Evolutionary conservation across 2,329 filamentous ascomycete genomes (phyloP), one percentile per base, ranked within the genome.

Genomic region (Ascochyta pisi): DNA sequence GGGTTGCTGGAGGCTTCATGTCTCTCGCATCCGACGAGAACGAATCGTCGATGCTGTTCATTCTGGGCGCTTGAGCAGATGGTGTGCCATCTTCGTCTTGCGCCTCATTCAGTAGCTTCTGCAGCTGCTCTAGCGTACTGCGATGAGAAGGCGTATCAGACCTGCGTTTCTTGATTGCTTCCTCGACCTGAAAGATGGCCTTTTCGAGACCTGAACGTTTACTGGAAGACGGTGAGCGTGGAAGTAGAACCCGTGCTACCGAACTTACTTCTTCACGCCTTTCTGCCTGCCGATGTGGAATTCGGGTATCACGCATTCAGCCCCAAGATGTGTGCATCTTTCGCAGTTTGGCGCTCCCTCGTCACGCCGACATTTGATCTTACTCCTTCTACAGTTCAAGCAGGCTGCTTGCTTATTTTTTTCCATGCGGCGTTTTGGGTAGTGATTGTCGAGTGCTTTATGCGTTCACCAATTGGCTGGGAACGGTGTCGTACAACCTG

Each of bases 151-250:
- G 53, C 16, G 58, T 54, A 42, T 71, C 69, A 4, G 68, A 56
- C 44, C 64, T 73, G 13, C 70, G 68, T 55, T 69, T 74, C 54
- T 70, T 74, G 46, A 75, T 68, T 8, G 88, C 89, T 71, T 91
- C 86, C 67, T 91, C 87, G 57, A 92, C 88, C 68, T 90, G 88
- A 66, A 85, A 86, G 19, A 92, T 82, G 3, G 89, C 89, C 75
- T 91, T 91, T 60, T 91, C 89, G 27, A 91, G 77, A 0, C 89
- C 89, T 15, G 86, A 88, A 37, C 89, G 85, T 74, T 92, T 92
- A 73, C 89, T 91, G 60, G 15, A 33, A 68, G 63, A 50, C 27
- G 46, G 3, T 34, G 1, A 41, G 8, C 15, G 24, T 1, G 7
- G 19, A 13, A 6, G 7, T 33, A 8, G n/a, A 27, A 31, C 4